Percentiles rank a stretch among this genome's conserved stretches.
These are phyloP conservation scores for Hemisphaericaspora xylofermentans DNA, from an alignment of 1,139 yeast species.

Conservation along the genomic window DNA sequence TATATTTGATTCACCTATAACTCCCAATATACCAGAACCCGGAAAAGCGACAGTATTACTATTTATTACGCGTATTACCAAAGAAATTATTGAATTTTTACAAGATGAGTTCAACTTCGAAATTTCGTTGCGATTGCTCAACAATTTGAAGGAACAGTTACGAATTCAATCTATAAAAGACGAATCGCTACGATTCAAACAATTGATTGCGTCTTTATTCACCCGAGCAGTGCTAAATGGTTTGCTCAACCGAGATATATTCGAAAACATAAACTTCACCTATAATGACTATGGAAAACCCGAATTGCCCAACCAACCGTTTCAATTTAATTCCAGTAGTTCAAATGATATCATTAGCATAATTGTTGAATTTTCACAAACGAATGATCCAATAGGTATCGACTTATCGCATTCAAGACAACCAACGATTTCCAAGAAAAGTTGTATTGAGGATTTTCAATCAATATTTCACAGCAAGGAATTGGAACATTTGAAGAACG, in stretches of 20 bases:
- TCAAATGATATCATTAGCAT: constrained; percentile 52
- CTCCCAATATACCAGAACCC: not conserved
- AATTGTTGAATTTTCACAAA: constrained; percentile 32
- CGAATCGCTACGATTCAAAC: constrained; percentile 17
- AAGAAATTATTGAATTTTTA: constrained; percentile 18
- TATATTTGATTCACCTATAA: not conserved
- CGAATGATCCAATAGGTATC: constrained; percentile 46
- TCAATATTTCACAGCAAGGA: constrained; percentile 52
- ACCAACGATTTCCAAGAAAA: constrained; percentile 27
- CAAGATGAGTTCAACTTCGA: constrained; percentile 39
- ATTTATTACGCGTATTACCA: constrained; percentile 12
- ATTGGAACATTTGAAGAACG: constrained; percentile 22
- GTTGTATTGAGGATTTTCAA: constrained; percentile 42
- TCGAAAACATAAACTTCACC: constrained; percentile 20
- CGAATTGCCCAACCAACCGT: constrained; percentile 13
- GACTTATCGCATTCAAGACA: constrained; percentile 62
- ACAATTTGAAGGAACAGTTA: constrained; percentile 30
- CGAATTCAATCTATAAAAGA: constrained; percentile 31
- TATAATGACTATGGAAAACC: constrained; percentile 43
- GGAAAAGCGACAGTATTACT: constrained; percentile 2
- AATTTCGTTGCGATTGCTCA: constrained; percentile 32
- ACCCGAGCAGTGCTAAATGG: constrained; percentile 26
- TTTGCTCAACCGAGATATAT: constrained; percentile 17
- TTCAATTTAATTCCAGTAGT: constrained; percentile 53
- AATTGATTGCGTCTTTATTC: constrained; percentile 24